Percentiles rank a stretch among this genome's conserved stretches.
Conservation (phyloP, 805 yeast species). For the Metschnikowia chrysomelidarum region DNA sequence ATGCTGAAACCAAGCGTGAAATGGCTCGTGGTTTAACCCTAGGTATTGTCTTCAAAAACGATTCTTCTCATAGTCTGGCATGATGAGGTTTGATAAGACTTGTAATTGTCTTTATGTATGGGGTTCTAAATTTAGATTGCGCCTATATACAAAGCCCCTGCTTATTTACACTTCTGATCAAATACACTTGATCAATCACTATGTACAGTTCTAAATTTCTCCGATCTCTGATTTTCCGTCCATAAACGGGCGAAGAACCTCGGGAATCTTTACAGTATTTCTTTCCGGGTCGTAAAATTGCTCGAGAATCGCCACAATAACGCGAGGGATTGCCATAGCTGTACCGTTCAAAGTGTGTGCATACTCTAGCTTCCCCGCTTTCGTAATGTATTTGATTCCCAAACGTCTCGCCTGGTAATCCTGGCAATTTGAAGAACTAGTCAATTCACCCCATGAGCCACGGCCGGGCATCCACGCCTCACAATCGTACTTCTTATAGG, state of each 20-base stretch:
- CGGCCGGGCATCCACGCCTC: constrained; percentile 99
- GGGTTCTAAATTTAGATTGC: not conserved
- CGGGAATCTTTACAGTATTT: constrained; percentile 59
- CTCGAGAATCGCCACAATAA: constrained; percentile 86
- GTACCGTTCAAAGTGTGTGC: constrained; percentile 93
- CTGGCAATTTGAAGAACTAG: constrained; percentile 88
- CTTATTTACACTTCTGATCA: not conserved
- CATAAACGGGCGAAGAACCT: constrained; percentile 68
- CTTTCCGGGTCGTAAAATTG: constrained; percentile 66
- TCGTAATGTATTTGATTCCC: constrained; percentile 54
- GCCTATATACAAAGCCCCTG: constrained; percentile 4
- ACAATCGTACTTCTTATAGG: constrained; percentile 84
- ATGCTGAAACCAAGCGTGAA: no score
- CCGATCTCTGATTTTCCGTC: constrained; percentile 47
- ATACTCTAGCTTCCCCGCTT: constrained; percentile 39
- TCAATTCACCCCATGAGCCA: constrained; percentile 87
- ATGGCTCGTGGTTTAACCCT: no score
- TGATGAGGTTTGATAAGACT: no score
- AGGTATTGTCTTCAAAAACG: no score
- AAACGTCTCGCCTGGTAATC: constrained; percentile 88
- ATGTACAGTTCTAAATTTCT: constrained; percentile 1
- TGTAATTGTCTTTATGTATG: no score
- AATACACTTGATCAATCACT: no score
- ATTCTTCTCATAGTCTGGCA: no score
- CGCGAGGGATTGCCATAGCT: constrained; percentile 92